A percentile compares a stretch with the other conserved stretches of the same genome.
Evolutionary conservation across 2,329 filamentous ascomycete genomes (phyloP).

Genomic region (Gnomoniopsis smithogilvyi): DNA sequence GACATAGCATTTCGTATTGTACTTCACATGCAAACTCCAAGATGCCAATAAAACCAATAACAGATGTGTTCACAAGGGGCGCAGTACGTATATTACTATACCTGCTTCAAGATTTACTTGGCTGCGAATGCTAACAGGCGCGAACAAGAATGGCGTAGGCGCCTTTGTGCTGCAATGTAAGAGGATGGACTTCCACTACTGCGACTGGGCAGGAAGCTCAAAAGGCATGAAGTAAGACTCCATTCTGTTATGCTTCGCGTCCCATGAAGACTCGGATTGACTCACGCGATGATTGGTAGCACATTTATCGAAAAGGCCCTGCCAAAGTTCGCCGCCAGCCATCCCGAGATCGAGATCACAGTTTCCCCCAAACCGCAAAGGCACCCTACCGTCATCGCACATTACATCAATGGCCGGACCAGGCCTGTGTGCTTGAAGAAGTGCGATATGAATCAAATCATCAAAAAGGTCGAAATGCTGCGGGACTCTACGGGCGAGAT

Average conservation of each 20-base stretch:
- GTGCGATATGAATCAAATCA: constrained; percentile 73
- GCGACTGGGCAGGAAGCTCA: constrained; percentile 92
- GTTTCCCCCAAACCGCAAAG: constrained; percentile 86
- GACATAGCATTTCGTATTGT: background rate
- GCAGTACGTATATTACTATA: constrained; percentile 47
- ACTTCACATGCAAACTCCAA: constrained; percentile 28
- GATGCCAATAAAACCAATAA: constrained; percentile 52
- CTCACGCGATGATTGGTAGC: constrained; percentile 41
- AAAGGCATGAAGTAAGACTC: constrained; percentile 81
- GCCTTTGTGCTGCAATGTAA: constrained; percentile 98
- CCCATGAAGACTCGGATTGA: background rate
- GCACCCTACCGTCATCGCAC: constrained; percentile 83
- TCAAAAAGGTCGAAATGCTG: constrained; percentile 73
- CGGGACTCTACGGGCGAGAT: constrained; percentile 75
- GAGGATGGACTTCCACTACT: constrained; percentile 93
- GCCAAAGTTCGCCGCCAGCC: constrained; percentile 70
- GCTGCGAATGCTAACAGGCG: constrained; percentile 12
- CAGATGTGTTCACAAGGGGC: constrained; percentile 50
- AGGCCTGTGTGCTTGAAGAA: constrained; percentile 90
- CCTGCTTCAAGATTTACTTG: too few species aligned
- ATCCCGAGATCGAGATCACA: constrained; percentile 88
- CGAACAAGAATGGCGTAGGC: constrained; percentile 81
- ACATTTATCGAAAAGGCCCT: constrained; percentile 78
- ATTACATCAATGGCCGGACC: constrained; percentile 87
- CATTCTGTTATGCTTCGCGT: constrained; percentile 1